Evolutionary conservation across 495 filamentous ascomycete species (phyloP).

Genomic region (Neurospora pannonica): DNA sequence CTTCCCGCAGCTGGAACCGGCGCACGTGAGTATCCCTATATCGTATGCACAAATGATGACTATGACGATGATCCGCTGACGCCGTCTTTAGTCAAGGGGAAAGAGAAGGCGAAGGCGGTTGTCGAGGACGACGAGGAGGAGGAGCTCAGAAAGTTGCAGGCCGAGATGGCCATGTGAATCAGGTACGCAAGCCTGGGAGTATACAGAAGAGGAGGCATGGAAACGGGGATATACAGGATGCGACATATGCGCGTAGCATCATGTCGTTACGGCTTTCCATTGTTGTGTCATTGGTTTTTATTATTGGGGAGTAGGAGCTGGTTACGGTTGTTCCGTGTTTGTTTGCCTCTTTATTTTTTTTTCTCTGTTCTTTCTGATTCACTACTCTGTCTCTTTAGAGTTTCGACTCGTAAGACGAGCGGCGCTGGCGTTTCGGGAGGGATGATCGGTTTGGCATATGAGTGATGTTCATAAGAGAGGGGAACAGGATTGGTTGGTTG

Average conservation of each 20-base stretch:
- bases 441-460: background rate
- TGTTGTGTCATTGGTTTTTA: background rate
- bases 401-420: background rate
- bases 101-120: constrained; percentile 39
- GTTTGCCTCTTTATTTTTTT: background rate
- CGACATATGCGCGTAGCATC: background rate
- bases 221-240: background rate
- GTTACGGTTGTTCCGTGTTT: background rate
- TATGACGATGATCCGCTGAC: constrained; percentile 15
- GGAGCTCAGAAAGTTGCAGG: constrained; percentile 86
- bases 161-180: constrained; percentile 86
- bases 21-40: constrained; percentile 53
- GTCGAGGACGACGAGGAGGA: constrained; percentile 93
- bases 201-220: constrained; percentile 2
- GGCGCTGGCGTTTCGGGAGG: background rate
- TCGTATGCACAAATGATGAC: background rate
- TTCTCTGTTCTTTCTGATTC: background rate
- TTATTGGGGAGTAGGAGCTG: background rate
- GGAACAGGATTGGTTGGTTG: background rate
- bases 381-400: background rate
- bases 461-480: background rate
- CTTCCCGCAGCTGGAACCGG: constrained; percentile 63
- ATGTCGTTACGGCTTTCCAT: background rate
- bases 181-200: background rate
- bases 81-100: constrained; percentile 45